Percentiles rank a stretch among this genome's conserved stretches.
phyloP scores from a whole-genome alignment of 1,139 yeast species.

The Yamadazyma diddensiae region DNA sequence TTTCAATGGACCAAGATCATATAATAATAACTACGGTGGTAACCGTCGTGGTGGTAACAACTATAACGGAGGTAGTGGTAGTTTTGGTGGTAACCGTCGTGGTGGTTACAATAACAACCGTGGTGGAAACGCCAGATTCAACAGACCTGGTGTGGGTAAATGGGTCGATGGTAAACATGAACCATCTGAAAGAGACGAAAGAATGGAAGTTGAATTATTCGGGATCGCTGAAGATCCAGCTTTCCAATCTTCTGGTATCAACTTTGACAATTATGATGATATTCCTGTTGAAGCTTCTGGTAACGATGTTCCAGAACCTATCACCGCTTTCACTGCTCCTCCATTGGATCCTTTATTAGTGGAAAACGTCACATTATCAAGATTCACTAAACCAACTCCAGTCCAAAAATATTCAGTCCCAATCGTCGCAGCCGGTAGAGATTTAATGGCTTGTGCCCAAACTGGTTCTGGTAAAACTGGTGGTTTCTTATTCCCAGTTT shows the following conservation, averaged over 20 bases:
- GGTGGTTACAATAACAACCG: constrained; percentile 23
- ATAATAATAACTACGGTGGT: constrained; percentile 8
- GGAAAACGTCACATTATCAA: constrained; percentile 81
- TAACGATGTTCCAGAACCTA: constrained; percentile 91
- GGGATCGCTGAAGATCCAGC: constrained; percentile 82
- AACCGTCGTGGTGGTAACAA: constrained; percentile 15
- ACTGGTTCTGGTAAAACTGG: constrained; percentile 99
- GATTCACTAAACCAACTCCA: constrained; percentile 96
- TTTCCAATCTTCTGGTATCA: constrained; percentile 94
- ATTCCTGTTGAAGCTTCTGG: constrained; percentile 99
- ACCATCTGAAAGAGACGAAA: constrained; percentile 73
- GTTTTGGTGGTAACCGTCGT: constrained; percentile 18
- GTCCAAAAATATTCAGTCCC: constrained; percentile 99
- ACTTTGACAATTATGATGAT: constrained; percentile 96
- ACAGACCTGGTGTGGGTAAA: constrained; percentile 56
- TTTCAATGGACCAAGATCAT: neutral
- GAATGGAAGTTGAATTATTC: constrained; percentile 75
- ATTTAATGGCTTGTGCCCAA: constrained; percentile 99
- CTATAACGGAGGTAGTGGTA: constrained; percentile 13
- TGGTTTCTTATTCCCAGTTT: constrained; percentile 97
- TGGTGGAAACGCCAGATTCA: constrained; percentile 17
- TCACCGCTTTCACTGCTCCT: constrained; percentile 82
- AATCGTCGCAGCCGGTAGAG: constrained; percentile 92
- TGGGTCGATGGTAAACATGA: constrained; percentile 88
- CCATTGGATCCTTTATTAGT: constrained; percentile 87